phyloP scores from a whole-genome alignment of 2,329 filamentous ascomycete genomes.

The Ophiostoma populinum region DNA sequence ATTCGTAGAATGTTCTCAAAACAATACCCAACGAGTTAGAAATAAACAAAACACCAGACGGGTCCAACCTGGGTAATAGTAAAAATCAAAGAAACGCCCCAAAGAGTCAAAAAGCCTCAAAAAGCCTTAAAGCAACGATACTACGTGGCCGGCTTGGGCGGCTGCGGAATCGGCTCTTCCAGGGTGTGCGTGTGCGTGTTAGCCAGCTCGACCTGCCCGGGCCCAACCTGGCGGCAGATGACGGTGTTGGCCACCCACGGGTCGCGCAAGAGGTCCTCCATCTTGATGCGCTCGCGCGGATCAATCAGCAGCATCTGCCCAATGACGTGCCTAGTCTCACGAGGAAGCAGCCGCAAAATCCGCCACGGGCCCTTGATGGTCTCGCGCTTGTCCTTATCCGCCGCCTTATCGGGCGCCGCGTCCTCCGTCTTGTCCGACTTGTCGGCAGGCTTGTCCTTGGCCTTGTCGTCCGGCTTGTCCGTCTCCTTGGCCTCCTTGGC shows the following conservation, averaged over 20 bases:
- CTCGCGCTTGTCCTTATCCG: slow-evolving; percentile 54
- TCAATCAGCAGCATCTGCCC: slow-evolving; percentile 84
- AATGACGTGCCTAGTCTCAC: slow-evolving; percentile 80
- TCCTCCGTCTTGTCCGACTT: slow-evolving; percentile 15
- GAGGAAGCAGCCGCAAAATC: slow-evolving; percentile 67
- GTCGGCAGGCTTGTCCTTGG: not conserved
- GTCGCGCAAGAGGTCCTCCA: slow-evolving; percentile 75
- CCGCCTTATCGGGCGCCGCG: slow-evolving; percentile 24
- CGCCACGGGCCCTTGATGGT: slow-evolving; percentile 88
- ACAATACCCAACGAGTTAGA: not conserved
- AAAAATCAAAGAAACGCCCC: not conserved
- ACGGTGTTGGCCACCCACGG: slow-evolving; percentile 76
- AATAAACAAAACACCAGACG: not conserved
- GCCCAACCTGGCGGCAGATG: slow-evolving; percentile 64
- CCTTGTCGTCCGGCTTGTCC: not conserved
- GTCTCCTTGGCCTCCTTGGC: not conserved
- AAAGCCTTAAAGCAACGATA: not conserved
- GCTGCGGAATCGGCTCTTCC: slow-evolving; percentile 44
- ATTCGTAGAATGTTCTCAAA: too few relatives aligned
- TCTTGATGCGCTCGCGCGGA: slow-evolving; percentile 63
- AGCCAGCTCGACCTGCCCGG: slow-evolving; percentile 52
- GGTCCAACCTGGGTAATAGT: not conserved
- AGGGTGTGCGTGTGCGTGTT: slow-evolving; percentile 71
- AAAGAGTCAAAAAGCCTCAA: not conserved
- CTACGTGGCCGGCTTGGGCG: slow-evolving; percentile 13